Evolutionary conservation across 2,329 filamentous ascomycete genomes (phyloP).

Genomic region (Phialophora tarda): DNA sequence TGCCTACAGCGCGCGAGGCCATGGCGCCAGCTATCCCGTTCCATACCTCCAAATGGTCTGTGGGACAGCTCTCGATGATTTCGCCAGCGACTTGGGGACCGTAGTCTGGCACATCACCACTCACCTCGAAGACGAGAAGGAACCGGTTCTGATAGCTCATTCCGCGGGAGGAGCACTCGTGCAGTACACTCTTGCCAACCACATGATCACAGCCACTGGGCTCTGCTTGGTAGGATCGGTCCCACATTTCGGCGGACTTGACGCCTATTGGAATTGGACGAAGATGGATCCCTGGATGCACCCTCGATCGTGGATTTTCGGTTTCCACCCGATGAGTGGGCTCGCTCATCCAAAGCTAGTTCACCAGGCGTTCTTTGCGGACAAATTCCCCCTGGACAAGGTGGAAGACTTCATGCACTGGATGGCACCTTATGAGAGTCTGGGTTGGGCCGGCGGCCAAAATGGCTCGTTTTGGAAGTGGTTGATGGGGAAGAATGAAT

Average conservation of each 20-base stretch:
- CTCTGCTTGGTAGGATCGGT: slow-evolving; percentile 4
- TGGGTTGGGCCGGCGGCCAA: neutral
- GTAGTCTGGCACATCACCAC: neutral
- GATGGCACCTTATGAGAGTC: slow-evolving; percentile 6
- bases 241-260: neutral
- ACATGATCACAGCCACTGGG: neutral
- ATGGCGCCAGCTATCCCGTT: neutral
- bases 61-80: neutral
- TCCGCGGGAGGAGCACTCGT: slow-evolving; percentile 2
- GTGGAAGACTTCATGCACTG: neutral
- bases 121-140: slow-evolving; percentile 2
- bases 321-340: neutral
- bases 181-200: neutral
- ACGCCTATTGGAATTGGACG: slow-evolving; percentile 4
- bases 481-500: slow-evolving; percentile 3
- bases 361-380: neutral
- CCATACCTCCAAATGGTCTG: neutral
- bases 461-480: slow-evolving; percentile 8
- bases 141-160: slow-evolving; percentile 4
- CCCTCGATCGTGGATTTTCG: neutral
- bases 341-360: neutral
- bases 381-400: neutral
- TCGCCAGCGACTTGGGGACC: neutral
- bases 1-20: neutral
- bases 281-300: slow-evolving; percentile 8